A percentile compares a stretch with the other conserved stretches of the same genome.
phyloP scores from a whole-genome alignment of 768 basidiomycete genomes.

The Suillus subaureus region DNA sequence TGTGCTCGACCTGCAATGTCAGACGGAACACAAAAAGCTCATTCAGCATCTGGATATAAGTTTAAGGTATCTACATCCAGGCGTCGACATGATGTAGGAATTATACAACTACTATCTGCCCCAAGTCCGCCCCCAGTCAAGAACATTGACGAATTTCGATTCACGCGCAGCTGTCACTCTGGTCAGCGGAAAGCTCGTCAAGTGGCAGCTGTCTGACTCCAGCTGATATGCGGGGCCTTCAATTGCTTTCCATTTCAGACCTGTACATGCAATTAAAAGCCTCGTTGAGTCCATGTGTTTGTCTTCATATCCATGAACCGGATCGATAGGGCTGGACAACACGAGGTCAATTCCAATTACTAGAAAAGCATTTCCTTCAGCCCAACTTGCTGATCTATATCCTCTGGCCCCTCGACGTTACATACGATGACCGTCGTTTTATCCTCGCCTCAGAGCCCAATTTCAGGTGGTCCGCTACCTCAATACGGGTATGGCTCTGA shows the following conservation, averaged over 20 bases:
- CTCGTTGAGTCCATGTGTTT: conserved; percentile 29
- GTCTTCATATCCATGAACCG: conserved; percentile 24
- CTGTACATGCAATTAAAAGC: conserved; percentile 4
- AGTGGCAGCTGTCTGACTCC: background rate
- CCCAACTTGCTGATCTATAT: conserved; percentile 13
- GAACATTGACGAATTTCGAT: background rate
- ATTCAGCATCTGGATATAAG: background rate
- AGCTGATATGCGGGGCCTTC: background rate
- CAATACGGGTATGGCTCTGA: conserved; percentile 75
- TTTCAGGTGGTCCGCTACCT: conserved; percentile 44
- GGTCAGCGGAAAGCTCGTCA: background rate
- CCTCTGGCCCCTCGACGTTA: conserved; percentile 10
- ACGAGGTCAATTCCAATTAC: conserved; percentile 26
- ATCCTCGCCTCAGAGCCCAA: conserved; percentile 23
- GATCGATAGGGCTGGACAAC: conserved; percentile 33
- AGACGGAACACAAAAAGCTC: background rate
- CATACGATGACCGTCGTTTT: conserved; percentile 29
- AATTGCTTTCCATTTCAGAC: conserved; percentile 3
- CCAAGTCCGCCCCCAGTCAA: background rate
- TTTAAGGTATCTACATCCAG: background rate
- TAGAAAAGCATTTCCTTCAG: conserved; percentile 30
- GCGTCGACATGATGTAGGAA: background rate
- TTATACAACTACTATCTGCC: background rate
- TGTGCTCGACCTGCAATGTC: background rate
- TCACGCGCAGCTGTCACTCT: background rate